These are phyloP conservation scores for Hanseniaspora vineae DNA, from an alignment of 805 yeast genomes.

Conservation along the genomic window DNA sequence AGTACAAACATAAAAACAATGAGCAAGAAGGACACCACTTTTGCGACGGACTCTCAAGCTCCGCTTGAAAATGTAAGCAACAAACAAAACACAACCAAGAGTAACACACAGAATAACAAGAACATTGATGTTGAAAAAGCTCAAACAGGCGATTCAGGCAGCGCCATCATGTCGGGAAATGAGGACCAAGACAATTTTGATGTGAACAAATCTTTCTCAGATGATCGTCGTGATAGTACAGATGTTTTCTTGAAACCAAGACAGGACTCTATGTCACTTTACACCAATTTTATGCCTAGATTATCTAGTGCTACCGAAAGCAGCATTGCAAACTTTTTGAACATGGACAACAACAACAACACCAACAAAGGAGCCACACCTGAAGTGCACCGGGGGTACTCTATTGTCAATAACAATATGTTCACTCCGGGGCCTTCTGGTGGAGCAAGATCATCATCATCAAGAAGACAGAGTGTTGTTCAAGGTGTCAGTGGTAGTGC, in stretches of 20 bases:
- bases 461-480: background rate
- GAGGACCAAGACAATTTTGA: background rate
- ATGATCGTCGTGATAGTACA: background rate
- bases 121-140: no score
- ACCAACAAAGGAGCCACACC: background rate
- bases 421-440: background rate
- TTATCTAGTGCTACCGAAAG: constrained; percentile 13
- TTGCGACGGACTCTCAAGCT: no score
- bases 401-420: constrained; percentile 15
- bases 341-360: constrained; percentile 6
- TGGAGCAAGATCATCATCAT: no score
- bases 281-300: constrained; percentile 12
- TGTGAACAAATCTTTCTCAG: background rate
- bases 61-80: no score
- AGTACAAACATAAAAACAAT: no score
- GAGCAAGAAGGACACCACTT: no score
- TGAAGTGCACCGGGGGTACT: constrained; percentile 6
- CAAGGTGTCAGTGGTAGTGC: background rate
- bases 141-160: no score
- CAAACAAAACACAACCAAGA: no score
- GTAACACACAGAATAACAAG: no score
- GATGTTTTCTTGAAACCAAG: constrained; percentile 4
- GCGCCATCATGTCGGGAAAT: background rate
- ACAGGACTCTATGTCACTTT: constrained; percentile 15
- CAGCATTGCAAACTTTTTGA: constrained; percentile 15